phyloP scores from a whole-genome alignment of 352 stramenopile species.

The Peronospora farinosa region DNA sequence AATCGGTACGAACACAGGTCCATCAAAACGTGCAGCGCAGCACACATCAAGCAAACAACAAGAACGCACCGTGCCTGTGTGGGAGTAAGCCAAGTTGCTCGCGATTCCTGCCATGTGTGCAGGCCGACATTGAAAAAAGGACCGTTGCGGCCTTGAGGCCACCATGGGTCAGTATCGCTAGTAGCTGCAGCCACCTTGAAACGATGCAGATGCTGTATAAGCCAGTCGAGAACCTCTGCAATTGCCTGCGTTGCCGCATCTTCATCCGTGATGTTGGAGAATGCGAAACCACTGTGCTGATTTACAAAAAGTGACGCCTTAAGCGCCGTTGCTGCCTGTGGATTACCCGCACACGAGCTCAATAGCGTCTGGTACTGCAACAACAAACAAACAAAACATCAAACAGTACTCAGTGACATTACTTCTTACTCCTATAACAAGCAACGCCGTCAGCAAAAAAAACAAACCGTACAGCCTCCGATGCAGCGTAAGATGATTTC shows the following conservation, averaged over 20 bases:
- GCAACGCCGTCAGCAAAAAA: not conserved
- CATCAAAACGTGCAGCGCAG: conserved; percentile 5
- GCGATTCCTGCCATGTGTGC: conserved; percentile 68
- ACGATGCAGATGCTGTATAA: conserved; percentile 75
- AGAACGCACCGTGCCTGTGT: conserved; percentile 55
- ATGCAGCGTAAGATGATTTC: conserved; percentile 54
- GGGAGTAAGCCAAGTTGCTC: conserved; percentile 60
- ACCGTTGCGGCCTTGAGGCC: conserved; percentile 81
- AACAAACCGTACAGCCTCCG: conserved; percentile 48
- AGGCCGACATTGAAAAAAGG: conserved; percentile 81
- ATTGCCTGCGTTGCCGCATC: conserved; percentile 83
- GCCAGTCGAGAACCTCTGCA: conserved; percentile 80
- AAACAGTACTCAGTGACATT: not conserved
- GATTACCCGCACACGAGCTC: conserved; percentile 27
- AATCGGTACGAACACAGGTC: conserved; percentile 5
- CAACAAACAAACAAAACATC: conserved; percentile 3
- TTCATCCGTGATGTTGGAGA: conserved; percentile 87
- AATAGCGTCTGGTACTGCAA: conserved; percentile 53
- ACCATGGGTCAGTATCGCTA: conserved; percentile 78
- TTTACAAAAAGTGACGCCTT: conserved; percentile 60
- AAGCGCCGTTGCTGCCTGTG: conserved; percentile 13
- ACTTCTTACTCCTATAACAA: not conserved
- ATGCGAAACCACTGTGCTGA: conserved; percentile 74
- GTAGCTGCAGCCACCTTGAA: conserved; percentile 69
- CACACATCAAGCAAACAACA: conserved; percentile 1